Evolutionary conservation across 2,329 filamentous ascomycete species (phyloP), one percentile per base, ranked within the genome.

Genomic region (Harringtonia aguacate): DNA sequence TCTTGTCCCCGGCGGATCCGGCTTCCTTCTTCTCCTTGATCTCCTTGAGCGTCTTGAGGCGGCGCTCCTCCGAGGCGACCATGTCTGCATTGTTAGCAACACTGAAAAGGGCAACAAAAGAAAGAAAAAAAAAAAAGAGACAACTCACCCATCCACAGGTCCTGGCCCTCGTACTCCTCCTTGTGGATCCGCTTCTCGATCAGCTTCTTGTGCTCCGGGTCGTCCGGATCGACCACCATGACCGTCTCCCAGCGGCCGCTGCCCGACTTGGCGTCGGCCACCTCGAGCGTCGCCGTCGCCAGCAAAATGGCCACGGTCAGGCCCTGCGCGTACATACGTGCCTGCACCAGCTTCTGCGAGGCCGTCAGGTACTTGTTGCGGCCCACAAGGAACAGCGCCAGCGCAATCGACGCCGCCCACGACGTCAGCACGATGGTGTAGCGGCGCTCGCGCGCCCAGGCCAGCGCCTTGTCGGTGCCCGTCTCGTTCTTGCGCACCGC

Each of bases 281-380:
- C 72, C 77, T 95, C 89, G 55, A 95, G 84, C 12, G 79, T 84
- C 38, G 90, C 87, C 28, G 80, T 84, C 45, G 86, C 79, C 58
- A 94, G 75, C 45, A 95, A 70, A 41, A 95, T 86, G 50, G 82
- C 84, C 38, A 95, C 70, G 6, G 89, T 94, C 55, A 94, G 68
- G 7, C 85, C 87, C 69, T 95, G 89, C 4, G 89, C 89, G 65
- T 95, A 95, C 52, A 95, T 84, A 75, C 89, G 82, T 21, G 88
- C 89, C 72, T 95, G 89, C 15, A 95, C 89, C 20, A 95, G 68
- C 73, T 95, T 95, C 71, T 95, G 89, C 48, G 75, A 68, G 3
- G 79, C 81, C 40, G 74, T 77, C 38, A 94, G 71, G 59, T 81
- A 85, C 52, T 76, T 80, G 61, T 86, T 86, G 50, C 86, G 77